These are phyloP conservation scores for Erigeron canadensis DNA, from an alignment of 129 eudicot genomes.

Conservation along the genomic window DNA sequence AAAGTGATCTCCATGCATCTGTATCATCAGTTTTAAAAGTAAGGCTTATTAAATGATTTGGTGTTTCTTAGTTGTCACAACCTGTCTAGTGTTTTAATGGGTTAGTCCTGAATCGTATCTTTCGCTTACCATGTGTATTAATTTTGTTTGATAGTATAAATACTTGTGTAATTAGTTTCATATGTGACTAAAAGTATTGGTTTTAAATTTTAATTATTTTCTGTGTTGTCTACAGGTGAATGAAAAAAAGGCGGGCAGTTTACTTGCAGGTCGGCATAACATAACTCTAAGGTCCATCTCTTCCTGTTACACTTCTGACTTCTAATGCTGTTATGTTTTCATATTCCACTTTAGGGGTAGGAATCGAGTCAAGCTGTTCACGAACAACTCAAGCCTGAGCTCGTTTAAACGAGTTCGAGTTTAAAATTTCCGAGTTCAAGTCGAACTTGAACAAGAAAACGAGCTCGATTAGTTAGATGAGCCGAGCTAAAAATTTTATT, in stretches of 20 bases:
- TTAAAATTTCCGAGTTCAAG: too few relatives aligned
- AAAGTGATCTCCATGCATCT: conserved; percentile 87
- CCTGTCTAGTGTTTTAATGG: not conserved
- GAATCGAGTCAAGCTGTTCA: too few relatives aligned
- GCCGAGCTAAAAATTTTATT: too few relatives aligned
- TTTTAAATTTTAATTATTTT: conserved; percentile 8
- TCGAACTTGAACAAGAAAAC: too few relatives aligned
- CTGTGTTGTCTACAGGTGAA: conserved; percentile 61
- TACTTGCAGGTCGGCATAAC: conserved; percentile 54
- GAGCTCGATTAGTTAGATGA: too few relatives aligned
- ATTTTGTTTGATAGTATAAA: not conserved
- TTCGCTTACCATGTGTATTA: not conserved
- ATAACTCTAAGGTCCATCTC: conserved; percentile 62
- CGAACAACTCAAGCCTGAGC: too few relatives aligned
- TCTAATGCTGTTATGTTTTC: not conserved
- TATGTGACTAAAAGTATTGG: conserved; percentile 3
- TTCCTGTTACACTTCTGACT: not conserved
- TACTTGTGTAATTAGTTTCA: conserved; percentile 8
- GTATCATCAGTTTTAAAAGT: conserved; percentile 83
- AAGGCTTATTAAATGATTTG: conserved; percentile 12
- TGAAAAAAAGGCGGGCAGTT: conserved; percentile 50
- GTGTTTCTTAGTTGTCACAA: not conserved
- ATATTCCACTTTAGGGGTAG: too few relatives aligned
- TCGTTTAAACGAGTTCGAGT: too few relatives aligned
- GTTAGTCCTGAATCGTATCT: not conserved